Evolutionary conservation across 257 asterid genomes (phyloP).

Genomic region (Solanum peruvianum): DNA sequence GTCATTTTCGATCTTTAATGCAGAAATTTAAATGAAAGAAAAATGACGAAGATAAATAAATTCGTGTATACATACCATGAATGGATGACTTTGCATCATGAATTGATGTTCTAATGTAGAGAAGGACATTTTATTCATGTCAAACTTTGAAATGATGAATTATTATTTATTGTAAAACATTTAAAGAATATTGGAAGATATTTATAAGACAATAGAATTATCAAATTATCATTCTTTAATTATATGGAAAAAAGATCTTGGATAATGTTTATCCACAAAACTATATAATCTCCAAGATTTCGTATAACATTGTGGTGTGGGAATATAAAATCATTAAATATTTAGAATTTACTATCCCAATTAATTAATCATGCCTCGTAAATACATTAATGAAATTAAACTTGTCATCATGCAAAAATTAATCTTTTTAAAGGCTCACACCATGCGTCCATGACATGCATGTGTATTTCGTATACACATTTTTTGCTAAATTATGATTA

Average conservation of each 20-base stretch:
- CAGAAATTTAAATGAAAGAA: background rate
- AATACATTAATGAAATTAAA: background rate
- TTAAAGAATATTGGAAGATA: background rate
- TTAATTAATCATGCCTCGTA: background rate
- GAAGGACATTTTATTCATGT: background rate
- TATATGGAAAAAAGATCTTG: background rate
- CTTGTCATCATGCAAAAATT: background rate
- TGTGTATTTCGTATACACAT: background rate
- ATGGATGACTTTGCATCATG: background rate
- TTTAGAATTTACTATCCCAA: background rate
- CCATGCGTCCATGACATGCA: background rate
- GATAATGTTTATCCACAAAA: background rate
- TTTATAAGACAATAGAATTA: background rate
- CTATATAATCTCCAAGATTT: background rate
- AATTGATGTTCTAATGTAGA: background rate
- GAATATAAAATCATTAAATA: background rate
- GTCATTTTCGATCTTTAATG: fast-evolving
- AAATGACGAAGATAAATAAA: background rate
- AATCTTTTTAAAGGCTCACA: background rate
- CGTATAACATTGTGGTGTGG: background rate
- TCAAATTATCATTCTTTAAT: background rate
- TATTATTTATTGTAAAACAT: background rate
- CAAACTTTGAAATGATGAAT: background rate
- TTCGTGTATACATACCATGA: background rate
- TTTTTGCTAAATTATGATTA: background rate